Evolutionary conservation across 768 basidiomycete species (phyloP), one percentile per base, ranked within the genome.

Genomic region (Leccinum imitatum): DNA sequence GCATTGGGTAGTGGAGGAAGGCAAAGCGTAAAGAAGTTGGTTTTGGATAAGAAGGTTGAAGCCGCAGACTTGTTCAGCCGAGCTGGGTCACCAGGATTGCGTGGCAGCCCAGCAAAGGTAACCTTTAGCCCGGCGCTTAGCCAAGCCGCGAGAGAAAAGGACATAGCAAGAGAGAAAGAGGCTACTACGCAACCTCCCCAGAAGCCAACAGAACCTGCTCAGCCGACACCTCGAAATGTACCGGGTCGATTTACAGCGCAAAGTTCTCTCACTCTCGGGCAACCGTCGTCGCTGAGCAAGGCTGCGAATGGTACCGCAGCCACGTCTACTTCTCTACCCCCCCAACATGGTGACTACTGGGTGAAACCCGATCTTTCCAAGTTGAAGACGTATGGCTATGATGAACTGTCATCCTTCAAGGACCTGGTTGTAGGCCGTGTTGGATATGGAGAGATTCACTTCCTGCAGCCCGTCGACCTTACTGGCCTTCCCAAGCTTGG

Each of bases 21-120:
- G 57, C 85, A 89, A 59, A 96, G 93, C 69, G 92, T 96, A 59
- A 98, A 98, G 79, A 96, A 96, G 70, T 82, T 98, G 59, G 87
- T 94, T 39, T 71, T 97, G 62, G 90, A 94, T 69, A 94, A 91
- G 75, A 93, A 88, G 70, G 78, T 91, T 15, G 89, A 91, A 54
- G 82, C 90, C 27, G 76, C 83, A 25, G 89, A 93, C 62, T 67
- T 93, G 54, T 88, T 92, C 67, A 80, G 83, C 41, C 77, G 79
- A 55, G 71, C 75, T 19, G 77, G 79, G 21, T 75, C 71, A 14
- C 75, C 82, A 44, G 60, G 66, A 17, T 47, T 69, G 65, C 67
- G 67, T 15, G 63, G 65, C 23, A 68, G 69, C 56, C 65, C 72
- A 10, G 65, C 66, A 23, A 90, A 85, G 69, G 80, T 91, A 54